These are phyloP conservation scores for Sequoia sempervirens DNA, from an alignment of 75 land plant species.

Conservation along the genomic window DNA sequence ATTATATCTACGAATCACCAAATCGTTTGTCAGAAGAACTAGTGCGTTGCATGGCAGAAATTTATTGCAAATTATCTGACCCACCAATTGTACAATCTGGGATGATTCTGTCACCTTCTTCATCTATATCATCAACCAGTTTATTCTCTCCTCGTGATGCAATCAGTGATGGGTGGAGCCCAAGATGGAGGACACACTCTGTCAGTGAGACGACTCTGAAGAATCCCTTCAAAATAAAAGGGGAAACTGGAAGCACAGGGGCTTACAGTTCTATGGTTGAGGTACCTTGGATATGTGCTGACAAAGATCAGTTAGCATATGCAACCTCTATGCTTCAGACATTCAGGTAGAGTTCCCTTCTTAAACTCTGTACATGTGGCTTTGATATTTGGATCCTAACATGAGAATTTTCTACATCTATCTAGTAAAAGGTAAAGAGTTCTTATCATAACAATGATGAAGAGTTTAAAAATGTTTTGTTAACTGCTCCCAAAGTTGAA, in stretches of 20 bases:
- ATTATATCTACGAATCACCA: conserved; percentile 65
- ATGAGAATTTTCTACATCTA: background rate
- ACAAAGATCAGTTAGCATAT: conserved; percentile 49
- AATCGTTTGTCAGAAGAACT: conserved; percentile 82
- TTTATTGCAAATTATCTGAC: conserved; percentile 62
- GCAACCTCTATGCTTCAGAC: conserved; percentile 61
- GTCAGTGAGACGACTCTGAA: conserved; percentile 4
- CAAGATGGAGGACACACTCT: conserved; percentile 10
- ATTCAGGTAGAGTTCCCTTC: conserved; percentile 42
- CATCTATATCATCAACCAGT: conserved; percentile 44
- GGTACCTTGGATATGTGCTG: conserved; percentile 56
- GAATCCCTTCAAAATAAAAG: conserved; percentile 12
- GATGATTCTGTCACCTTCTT: conserved; percentile 33
- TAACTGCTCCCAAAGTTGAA: background rate
- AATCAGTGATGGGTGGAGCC: conserved; percentile 17
- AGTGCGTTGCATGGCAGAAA: conserved; percentile 76
- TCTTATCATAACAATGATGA: no score
- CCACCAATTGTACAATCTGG: conserved; percentile 24
- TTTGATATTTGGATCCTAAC: conserved; percentile 1
- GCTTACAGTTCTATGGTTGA: conserved; percentile 40
- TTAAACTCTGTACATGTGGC: background rate
- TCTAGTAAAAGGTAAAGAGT: background rate
- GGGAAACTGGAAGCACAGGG: conserved; percentile 3
- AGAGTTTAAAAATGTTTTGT: background rate
- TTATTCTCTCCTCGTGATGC: conserved; percentile 16